Evolutionary conservation across 352 stramenopile species (phyloP).

Genomic region (Phytophthora quininea): DNA sequence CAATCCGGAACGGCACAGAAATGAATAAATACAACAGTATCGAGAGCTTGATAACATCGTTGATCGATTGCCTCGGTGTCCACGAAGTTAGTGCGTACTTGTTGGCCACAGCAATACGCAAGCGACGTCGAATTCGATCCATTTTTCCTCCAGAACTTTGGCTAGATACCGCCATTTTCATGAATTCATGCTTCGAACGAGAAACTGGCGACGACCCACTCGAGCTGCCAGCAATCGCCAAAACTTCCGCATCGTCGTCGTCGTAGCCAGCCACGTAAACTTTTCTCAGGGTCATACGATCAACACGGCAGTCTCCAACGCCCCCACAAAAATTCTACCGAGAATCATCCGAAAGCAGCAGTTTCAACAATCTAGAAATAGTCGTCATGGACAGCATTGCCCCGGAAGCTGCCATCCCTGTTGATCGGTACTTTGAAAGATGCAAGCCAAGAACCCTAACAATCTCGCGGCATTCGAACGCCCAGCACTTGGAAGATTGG

Average conservation of each 20-base stretch:
- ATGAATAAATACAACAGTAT: constrained; percentile 47
- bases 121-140: neutral
- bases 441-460: too few relatives aligned
- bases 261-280: constrained; percentile 2
- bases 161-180: neutral
- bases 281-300: constrained; percentile 4
- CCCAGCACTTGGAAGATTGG: too few relatives aligned
- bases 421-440: too few relatives aligned
- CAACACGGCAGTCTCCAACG: neutral
- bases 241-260: neutral
- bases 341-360: too few relatives aligned
- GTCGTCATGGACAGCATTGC: too few relatives aligned
- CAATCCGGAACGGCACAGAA: constrained; percentile 61
- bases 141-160: neutral
- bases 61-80: constrained; percentile 44
- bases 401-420: too few relatives aligned
- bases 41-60: constrained; percentile 29
- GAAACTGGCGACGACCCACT: too few relatives aligned
- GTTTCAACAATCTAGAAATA: too few relatives aligned
- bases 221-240: neutral
- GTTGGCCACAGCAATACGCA: neutral
- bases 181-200: neutral
- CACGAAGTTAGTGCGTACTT: constrained; percentile 36
- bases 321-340: too few relatives aligned
- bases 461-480: too few relatives aligned